Percentiles rank a stretch among this genome's conserved stretches.
Evolutionary conservation across 305 asterid species (phyloP).

Genomic region (Coffea humblotiana): DNA sequence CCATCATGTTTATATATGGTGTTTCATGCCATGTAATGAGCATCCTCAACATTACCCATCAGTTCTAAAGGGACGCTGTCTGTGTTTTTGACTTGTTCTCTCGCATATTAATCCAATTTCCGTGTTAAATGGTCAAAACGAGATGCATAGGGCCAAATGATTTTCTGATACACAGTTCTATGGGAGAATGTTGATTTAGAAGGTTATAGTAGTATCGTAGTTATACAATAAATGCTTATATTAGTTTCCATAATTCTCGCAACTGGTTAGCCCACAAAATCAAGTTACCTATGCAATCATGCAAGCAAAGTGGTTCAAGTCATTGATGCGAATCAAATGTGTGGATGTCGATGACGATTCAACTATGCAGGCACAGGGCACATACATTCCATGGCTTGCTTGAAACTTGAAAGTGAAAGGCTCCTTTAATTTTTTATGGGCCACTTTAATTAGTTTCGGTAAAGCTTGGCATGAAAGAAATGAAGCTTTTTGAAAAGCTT

Average conservation of each 20-base stretch:
- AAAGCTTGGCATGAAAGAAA: background rate
- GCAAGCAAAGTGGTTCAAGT: background rate
- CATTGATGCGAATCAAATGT: background rate
- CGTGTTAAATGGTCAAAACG: too few species aligned
- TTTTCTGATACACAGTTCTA: too few species aligned
- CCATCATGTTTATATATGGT: background rate
- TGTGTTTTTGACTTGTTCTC: too few species aligned
- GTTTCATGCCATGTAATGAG: background rate
- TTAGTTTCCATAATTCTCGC: background rate
- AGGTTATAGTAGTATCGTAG: too few species aligned
- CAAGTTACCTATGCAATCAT: background rate
- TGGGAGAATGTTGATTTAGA: too few species aligned
- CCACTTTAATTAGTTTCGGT: slow-evolving; percentile 7
- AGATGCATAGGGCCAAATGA: too few species aligned
- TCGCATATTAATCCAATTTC: too few species aligned
- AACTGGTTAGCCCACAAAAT: background rate
- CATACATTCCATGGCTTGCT: background rate
- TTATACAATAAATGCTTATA: background rate
- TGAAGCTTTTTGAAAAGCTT: slow-evolving; percentile 2
- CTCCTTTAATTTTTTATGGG: background rate
- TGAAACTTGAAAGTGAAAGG: background rate
- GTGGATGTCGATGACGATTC: background rate
- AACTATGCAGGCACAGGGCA: background rate
- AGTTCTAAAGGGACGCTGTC: background rate
- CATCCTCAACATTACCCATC: background rate